Percentiles rank a stretch among this genome's conserved stretches.
Evolutionary conservation across 2,329 filamentous ascomycete species (phyloP).

Genomic region (Colletotrichum coccodes): DNA sequence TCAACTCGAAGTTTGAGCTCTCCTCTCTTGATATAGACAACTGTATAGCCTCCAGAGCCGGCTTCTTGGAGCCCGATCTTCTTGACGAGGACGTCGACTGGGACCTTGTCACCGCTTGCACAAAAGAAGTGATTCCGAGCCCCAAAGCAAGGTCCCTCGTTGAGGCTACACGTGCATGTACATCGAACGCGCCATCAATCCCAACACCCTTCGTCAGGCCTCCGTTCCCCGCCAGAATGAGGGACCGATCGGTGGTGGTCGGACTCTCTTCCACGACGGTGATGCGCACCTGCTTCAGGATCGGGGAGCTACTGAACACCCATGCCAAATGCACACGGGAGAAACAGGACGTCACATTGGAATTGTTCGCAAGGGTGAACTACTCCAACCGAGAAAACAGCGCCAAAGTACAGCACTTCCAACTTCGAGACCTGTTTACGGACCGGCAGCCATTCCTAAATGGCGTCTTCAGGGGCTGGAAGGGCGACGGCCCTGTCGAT

Average conservation of each 20-base stretch:
- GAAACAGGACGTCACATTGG: constrained; percentile 59
- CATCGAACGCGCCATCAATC: neutral
- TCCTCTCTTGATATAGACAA: neutral
- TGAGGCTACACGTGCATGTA: constrained; percentile 34
- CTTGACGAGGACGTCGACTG: constrained; percentile 54
- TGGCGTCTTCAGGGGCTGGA: constrained; percentile 21
- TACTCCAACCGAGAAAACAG: constrained; percentile 65
- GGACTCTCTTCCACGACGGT: constrained; percentile 58
- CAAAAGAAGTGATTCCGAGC: neutral
- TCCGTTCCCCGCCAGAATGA: constrained; percentile 58
- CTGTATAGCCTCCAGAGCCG: neutral
- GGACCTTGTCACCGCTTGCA: constrained; percentile 41
- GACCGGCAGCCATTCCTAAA: constrained; percentile 60
- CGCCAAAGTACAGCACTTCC: constrained; percentile 66
- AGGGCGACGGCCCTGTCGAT: neutral
- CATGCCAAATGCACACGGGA: constrained; percentile 45
- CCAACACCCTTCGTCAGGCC: constrained; percentile 59
- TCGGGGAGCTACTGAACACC: constrained; percentile 67
- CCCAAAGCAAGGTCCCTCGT: neutral
- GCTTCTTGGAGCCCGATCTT: constrained; percentile 35
- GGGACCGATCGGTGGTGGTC: constrained; percentile 63
- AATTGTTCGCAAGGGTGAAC: constrained; percentile 71
- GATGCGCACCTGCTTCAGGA: constrained; percentile 71
- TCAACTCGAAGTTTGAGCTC: neutral
- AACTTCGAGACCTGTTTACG: constrained; percentile 72